Base-by-base conservation (phyloP, 1,139 yeast genomes). In the Saccharomyces hybrid region DNA sequence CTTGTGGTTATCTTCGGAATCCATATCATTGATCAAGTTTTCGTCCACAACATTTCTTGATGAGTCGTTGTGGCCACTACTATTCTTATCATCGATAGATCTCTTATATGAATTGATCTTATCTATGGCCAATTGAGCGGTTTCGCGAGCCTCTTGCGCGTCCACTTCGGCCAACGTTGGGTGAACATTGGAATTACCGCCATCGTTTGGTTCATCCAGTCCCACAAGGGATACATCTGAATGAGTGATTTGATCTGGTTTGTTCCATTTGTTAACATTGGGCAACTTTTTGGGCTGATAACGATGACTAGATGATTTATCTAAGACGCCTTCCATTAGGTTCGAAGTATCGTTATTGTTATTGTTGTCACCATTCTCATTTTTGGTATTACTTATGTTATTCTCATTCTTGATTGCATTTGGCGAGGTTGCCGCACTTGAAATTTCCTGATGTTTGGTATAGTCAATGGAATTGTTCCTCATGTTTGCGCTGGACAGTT, bases 1-100 rank as follows among this genome's bases (percentile, higher is more conserved):
- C 38, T 32, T 32, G 14, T 32, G 38, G 14, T 49, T 52, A 30
- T 56, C 60, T 23, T 59, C 58, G 9, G 51, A 54, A 32, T 56
- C 58, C 25, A 49, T 53, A 27, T 48, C 56, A 2, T 32, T 51
- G 60, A 14, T 52, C 57, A 44, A 50, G 50, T 50, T 55, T 53
- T 34, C 52, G 52, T 62, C 38, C 14, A 32, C 27, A 5, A 42
- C 27, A 3, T 42, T 25, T 42, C 30, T 47, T 27, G 23, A 26
- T 13, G 27, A 23, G 31, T 47, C 9, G 32, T 47, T 23, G 49
- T 47, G 14, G 27, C 30, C 20, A 25, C 14, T 2, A 11, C 49
- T 47, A 11, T 47, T 23, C 5, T 14, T 47, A 16, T 23, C 49
- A 2, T 47, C 27, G 14, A 26, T 41, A 9, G 51, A 34, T n/a